Evolutionary conservation across 108 stramenopile genomes (phyloP), one percentile per base, ranked within the genome.

Genomic region (Cyclotella cryptica): DNA sequence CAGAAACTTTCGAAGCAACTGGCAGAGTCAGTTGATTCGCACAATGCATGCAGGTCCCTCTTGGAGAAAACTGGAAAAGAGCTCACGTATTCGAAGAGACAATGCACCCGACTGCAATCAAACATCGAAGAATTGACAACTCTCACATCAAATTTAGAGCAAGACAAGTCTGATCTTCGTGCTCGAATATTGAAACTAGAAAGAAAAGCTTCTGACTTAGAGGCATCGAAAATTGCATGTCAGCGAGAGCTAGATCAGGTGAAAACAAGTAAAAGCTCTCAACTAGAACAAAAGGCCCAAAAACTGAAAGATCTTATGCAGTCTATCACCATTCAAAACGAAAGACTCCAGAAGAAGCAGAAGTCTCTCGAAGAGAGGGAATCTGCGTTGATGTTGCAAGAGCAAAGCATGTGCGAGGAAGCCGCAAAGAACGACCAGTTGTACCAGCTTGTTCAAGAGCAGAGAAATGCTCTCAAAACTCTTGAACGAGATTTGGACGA

Each of bases 281-380:
- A 57, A 22, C 62, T 76, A 61, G 75, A 82, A 17, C 64, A 82
- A 45, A 74, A 82, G 61, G 69, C 81, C 19, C 69, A 75, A 61
- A 82, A 76, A 22, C 70, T 82, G 71, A 75, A 70, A 47, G 65
- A 76, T n/a, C 66, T 82, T 0, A 82, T 82, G 81, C 57, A 72
- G 22, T 49, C 70, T 0, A 67, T 82, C 12, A 82, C 81, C 40
- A 21, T 76, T 11, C 75, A 82, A 60, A 75, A 82, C 17, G 65
- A 75, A 21, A 75, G 60, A 54, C 40, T 82, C 40, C 74, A 68
- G 44, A 76, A 72, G 66, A 82, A 76, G 60, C 81, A 82, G 21
- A 64, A 66, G 45, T 49, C 64, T 3, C 71, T 82, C 26, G 66
- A 82, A 71, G 42, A 75, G 59, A 75, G 72, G 54, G 81, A 74